These are phyloP conservation scores for Coprinopsis sp. DNA, from an alignment of 768 basidiomycete genomes.

Conservation along the genomic window DNA sequence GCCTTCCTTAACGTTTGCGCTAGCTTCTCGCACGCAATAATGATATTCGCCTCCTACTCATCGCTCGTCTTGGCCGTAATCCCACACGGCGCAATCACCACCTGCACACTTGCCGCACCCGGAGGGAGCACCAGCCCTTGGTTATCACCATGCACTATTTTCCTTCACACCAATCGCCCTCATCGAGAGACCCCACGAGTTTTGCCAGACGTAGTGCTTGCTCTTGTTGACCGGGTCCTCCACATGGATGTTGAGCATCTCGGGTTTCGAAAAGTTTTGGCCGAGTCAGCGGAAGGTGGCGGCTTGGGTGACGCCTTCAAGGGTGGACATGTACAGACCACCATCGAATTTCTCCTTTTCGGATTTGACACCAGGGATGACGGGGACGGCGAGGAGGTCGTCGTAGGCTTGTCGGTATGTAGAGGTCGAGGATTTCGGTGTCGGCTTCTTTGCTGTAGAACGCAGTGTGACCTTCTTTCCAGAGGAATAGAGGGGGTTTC, in stretches of 20 bases:
- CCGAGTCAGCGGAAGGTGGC: constrained; percentile 98
- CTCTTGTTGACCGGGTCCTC: constrained; percentile 77
- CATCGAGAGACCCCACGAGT: constrained; percentile 97
- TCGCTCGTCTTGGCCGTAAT: constrained; percentile 82
- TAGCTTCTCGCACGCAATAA: constrained; percentile 72
- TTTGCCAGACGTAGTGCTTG: constrained; percentile 92
- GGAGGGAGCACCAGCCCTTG: constrained; percentile 97
- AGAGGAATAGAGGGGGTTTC: constrained; percentile 99
- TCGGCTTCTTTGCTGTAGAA: constrained; percentile 86
- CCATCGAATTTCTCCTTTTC: constrained; percentile 99
- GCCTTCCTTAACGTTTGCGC: constrained; percentile 66
- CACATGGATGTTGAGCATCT: constrained; percentile 98
- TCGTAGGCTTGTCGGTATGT: constrained; percentile 93
- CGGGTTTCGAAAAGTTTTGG: constrained; percentile 93
- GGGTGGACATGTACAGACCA: constrained; percentile 94
- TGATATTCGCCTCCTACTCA: constrained; percentile 63
- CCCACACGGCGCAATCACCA: constrained; percentile 88
- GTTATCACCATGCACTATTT: constrained; percentile 98
- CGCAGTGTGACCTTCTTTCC: constrained; percentile 99
- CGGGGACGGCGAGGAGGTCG: constrained; percentile 95
- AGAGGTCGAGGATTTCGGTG: constrained; percentile 90
- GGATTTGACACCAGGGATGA: constrained; percentile 94
- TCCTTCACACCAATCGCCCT: constrained; percentile 97
- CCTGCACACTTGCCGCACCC: constrained; percentile 87
- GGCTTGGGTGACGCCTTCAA: constrained; percentile 97